These are phyloP conservation scores for Oenanthe javanica DNA, from an alignment of 140 eudicot genomes.

Conservation along the genomic window DNA sequence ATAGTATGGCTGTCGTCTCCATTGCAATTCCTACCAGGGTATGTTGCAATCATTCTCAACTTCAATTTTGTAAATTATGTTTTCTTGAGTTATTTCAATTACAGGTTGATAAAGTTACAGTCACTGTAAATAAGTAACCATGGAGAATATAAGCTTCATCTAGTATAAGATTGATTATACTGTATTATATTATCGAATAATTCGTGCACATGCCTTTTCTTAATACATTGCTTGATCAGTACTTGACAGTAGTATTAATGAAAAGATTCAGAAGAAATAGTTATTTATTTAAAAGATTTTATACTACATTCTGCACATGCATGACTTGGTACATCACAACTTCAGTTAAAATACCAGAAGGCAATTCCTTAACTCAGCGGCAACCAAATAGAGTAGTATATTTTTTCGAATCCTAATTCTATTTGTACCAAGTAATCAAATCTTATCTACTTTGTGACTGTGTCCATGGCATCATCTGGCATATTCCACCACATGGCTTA, in stretches of 20 bases:
- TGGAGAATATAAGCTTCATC: slow-evolving; percentile 15
- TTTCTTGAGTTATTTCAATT: slow-evolving; percentile 3
- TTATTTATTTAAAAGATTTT: slow-evolving; percentile 27
- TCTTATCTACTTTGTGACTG: not conserved
- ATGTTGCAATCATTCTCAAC: slow-evolving; percentile 15
- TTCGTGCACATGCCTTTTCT: slow-evolving; percentile 32
- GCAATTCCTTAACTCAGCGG: slow-evolving; percentile 29
- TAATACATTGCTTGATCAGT: slow-evolving; percentile 9
- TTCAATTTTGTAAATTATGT: slow-evolving; percentile 25
- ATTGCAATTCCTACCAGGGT: slow-evolving; percentile 1
- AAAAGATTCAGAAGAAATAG: not conserved
- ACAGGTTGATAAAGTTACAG: slow-evolving; percentile 33
- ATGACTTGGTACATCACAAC: slow-evolving; percentile 22
- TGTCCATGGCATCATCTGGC: not conserved
- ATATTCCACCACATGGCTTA: slow-evolving; percentile 18
- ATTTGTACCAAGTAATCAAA: not conserved
- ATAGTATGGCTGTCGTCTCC: slow-evolving; percentile 6
- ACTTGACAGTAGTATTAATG: slow-evolving; percentile 1
- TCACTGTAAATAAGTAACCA: slow-evolving; percentile 40
- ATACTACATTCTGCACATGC: slow-evolving; percentile 40
- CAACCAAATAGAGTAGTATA: not conserved
- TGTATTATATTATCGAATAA: slow-evolving; percentile 13
- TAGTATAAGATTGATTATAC: slow-evolving; percentile 14
- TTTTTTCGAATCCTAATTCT: not conserved
- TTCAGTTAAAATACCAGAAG: slow-evolving; percentile 20